Percentiles rank a stretch among this genome's conserved stretches.
phyloP scores from a whole-genome alignment of 2,329 filamentous ascomycete genomes.

The Nectriaceae sp. region DNA sequence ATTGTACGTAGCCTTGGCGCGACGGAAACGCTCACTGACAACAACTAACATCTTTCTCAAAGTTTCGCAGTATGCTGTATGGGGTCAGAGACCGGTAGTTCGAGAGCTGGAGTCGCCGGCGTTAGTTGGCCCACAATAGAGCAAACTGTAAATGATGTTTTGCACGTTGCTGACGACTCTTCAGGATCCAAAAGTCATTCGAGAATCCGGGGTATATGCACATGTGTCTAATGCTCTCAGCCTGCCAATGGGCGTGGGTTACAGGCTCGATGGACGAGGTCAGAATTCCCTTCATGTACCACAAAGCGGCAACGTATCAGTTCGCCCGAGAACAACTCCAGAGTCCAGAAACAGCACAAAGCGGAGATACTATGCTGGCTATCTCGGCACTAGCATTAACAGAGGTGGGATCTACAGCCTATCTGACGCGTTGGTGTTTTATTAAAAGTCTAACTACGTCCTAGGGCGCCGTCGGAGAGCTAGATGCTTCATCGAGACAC shows the following conservation, averaged over 20 bases:
- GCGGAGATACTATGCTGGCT: constrained; percentile 45
- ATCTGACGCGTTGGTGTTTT: neutral
- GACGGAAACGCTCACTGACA: neutral
- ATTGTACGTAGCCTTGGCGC: constrained; percentile 23
- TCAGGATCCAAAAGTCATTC: constrained; percentile 44
- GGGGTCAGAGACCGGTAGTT: constrained; percentile 42
- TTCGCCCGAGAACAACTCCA: constrained; percentile 47
- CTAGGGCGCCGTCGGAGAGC: constrained; percentile 45
- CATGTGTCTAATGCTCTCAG: constrained; percentile 46
- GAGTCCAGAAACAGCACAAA: constrained; percentile 37
- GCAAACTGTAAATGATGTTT: constrained; percentile 1
- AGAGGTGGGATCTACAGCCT: constrained; percentile 35
- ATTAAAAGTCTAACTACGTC: constrained; percentile 12
- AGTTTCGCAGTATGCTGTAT: constrained; percentile 45
- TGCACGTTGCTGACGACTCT: constrained; percentile 17
- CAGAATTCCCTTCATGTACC: constrained; percentile 47
- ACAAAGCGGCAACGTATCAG: constrained; percentile 48
- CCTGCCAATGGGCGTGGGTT: constrained; percentile 48
- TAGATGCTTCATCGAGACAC: constrained; percentile 46
- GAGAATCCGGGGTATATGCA: constrained; percentile 48
- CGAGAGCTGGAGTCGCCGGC: constrained; percentile 34
- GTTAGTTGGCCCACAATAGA: constrained; percentile 21
- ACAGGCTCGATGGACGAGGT: constrained; percentile 47
- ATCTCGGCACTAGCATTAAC: constrained; percentile 46
- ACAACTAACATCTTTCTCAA: constrained; percentile 13